Evolutionary conservation across 768 basidiomycete species (phyloP), one percentile per base, ranked within the genome.

Genomic region (Lepiota brunneoincarnata): DNA sequence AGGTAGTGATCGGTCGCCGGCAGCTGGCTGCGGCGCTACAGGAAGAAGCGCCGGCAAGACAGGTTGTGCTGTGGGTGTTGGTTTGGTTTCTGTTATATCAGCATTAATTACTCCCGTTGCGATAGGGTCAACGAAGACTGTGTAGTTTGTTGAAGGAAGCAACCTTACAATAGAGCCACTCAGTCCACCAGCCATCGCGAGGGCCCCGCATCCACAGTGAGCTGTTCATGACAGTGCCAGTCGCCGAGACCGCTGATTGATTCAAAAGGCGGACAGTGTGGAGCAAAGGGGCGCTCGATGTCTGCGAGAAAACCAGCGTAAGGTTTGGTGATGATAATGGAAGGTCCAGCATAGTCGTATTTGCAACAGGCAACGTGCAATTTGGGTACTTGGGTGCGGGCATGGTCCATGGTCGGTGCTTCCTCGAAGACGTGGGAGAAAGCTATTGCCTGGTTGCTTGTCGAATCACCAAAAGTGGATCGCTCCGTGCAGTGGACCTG

Each of bases 391-490:
- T 69, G 1, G 87, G 83, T 37, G 66, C 58, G 24, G 23, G 2
- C 4, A 60, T 49, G 0, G n/a, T n/a, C n/a, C n/a, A n/a, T n/a
- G n/a, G 58, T 23, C 1, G 62, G 56, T 10, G 72, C 55, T 0
- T 70, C 51, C 6, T 69, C 59, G 56, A 83, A 83, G 0, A 79
- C 67, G 6, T 81, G 79, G 0, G 91, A 92, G 67, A 89, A 90
- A 10, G 91, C 61, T 21, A 93, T 67, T 0, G 82, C 88, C 63
- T 89, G 82, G 47, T 83, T 88, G 5, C 83, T 70, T 1, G 89
- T 89, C 1, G 87, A 83, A 64, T 93, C 91, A 2, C 87, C 88
- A 1, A 91, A 69, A 87, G 67, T 1, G 88, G 88, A 0, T 77
- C 62, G 9, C 61, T 59, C 15, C 62, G 59, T 86, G 84, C 44